Base-by-base conservation (phyloP, 2,329 filamentous ascomycete genomes). In the Arachnomyces sp. region DNA sequence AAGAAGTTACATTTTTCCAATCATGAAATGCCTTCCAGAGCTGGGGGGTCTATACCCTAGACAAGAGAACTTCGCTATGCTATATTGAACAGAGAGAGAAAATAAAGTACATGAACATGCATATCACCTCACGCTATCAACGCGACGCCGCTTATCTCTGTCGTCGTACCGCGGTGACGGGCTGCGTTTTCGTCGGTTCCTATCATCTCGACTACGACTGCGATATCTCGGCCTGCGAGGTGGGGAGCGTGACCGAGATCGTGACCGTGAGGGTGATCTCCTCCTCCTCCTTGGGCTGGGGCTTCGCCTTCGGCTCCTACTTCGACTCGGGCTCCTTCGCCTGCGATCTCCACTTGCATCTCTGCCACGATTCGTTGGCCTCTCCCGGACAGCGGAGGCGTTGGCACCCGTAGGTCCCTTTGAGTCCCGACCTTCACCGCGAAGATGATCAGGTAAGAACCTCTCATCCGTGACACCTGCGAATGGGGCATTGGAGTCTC, bases 251-350 rank as follows among this genome's bases (percentile, higher is more conserved):
- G 50, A 37, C 53, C 57, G 42, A 51, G 54, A 43, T 3, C 55
- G 76, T 16, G 77, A 79, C 43, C 65, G 62, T 2, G 76, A 79
- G 45, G 71, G 61, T 14, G 72, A 73, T 39, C 60, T 58, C 11
- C 37, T 36, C 56, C 57, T 45, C 36, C 44, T 39, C 31, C 33
- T 36, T 42, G 43, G 38, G 17, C 46, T 33, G 38, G 31, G 36
- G 20, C 40, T 38, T 35, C 37, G 37, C 25, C 38, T 28, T 39
- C 42, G 39, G 33, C 50, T 48, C 54, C 58, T 41, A 49, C 58
- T 44, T 63, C 64, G 49, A 14, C 61, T 62, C 28, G 54, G 51
- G 5, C 59, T 60, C 28, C 55, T 56, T 38, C 51, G 39, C 38
- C 52, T 52, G 36, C 28, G 33, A 16, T 32, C 38, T 45, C 28